phyloP scores from a whole-genome alignment of 805 yeast species.

The Hanseniaspora valbyensis region DNA sequence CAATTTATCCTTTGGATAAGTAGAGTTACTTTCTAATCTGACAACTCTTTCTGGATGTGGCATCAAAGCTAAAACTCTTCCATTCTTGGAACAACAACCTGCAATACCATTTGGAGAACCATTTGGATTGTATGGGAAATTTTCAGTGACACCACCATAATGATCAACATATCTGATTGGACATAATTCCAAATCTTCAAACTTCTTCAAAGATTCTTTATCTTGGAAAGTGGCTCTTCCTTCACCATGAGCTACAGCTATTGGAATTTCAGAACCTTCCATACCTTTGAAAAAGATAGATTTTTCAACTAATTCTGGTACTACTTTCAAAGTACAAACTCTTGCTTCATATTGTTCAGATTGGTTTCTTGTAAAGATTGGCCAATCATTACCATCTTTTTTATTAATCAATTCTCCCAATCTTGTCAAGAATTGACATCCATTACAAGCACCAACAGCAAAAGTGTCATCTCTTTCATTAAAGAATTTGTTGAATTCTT shows the following conservation, averaged over 20 bases:
- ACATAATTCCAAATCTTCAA: conserved; percentile 43
- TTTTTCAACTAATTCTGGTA: conserved; percentile 52
- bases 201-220: conserved; percentile 36
- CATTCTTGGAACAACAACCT: conserved; percentile 80
- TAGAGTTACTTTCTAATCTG: conserved; percentile 80
- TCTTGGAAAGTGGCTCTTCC: conserved; percentile 71
- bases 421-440: conserved; percentile 90
- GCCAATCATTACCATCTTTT: conserved; percentile 85
- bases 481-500: conserved; percentile 71
- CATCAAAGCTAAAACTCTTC: conserved; percentile 96
- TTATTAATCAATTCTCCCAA: conserved; percentile 72
- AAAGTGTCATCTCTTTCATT: conserved; percentile 80
- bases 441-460: conserved; percentile 97
- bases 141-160: conserved; percentile 71
- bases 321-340: conserved; percentile 35
- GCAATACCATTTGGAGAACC: conserved; percentile 91
- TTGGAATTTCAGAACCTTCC: conserved; percentile 89
- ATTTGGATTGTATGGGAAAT: conserved; percentile 90
- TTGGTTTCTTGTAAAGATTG: conserved; percentile 77
- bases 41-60: conserved; percentile 97
- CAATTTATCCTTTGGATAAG: conserved; percentile 59
- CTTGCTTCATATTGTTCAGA: conserved; percentile 97
- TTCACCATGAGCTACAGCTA: conserved; percentile 98
- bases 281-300: conserved; percentile 74
- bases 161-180: conserved; percentile 81